phyloP scores from a whole-genome alignment of 2,329 filamentous ascomycete genomes.

The Ilyonectria robusta region DNA sequence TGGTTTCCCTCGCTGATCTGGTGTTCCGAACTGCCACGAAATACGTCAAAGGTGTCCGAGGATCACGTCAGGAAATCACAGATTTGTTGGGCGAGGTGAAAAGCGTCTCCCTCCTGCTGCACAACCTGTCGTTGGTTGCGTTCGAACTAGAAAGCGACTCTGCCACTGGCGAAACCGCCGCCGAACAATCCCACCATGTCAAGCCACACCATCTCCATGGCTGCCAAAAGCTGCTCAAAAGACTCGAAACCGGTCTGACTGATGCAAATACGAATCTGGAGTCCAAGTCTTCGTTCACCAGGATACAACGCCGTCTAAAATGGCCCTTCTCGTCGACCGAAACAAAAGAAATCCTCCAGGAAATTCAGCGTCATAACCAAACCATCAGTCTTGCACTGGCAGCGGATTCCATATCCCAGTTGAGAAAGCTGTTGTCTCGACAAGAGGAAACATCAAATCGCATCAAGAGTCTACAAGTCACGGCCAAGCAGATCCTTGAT shows the following conservation, averaged over 20 bases:
- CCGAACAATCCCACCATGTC: not conserved
- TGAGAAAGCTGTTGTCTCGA: constrained; percentile 1
- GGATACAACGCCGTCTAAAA: constrained; percentile 5
- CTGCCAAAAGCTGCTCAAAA: constrained; percentile 11
- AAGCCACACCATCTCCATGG: constrained; percentile 16
- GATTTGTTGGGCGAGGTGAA: constrained; percentile 19
- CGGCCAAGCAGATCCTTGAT: not conserved
- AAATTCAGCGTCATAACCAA: constrained; percentile 18
- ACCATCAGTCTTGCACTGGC: constrained; percentile 18
- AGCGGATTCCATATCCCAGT: constrained; percentile 11
- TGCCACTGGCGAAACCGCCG: not conserved
- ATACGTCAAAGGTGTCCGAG: constrained; percentile 17
- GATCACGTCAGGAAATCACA: constrained; percentile 6
- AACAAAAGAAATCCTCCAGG: constrained; percentile 6
- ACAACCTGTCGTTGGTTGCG: constrained; percentile 7
- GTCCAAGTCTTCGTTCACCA: not conserved
- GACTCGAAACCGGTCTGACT: not conserved
- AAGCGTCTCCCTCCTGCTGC: constrained; percentile 6
- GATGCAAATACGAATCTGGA: not conserved
- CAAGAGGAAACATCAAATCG: not conserved
- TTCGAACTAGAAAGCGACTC: constrained; percentile 16
- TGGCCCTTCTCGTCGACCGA: constrained; percentile 25
- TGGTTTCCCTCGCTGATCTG: constrained; percentile 31
- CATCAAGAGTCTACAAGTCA: not conserved
- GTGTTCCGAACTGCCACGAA: constrained; percentile 16